Evolutionary conservation across 805 yeast genomes (phyloP), one percentile per base, ranked within the genome.

Genomic region (Lipomyces yamadae): DNA sequence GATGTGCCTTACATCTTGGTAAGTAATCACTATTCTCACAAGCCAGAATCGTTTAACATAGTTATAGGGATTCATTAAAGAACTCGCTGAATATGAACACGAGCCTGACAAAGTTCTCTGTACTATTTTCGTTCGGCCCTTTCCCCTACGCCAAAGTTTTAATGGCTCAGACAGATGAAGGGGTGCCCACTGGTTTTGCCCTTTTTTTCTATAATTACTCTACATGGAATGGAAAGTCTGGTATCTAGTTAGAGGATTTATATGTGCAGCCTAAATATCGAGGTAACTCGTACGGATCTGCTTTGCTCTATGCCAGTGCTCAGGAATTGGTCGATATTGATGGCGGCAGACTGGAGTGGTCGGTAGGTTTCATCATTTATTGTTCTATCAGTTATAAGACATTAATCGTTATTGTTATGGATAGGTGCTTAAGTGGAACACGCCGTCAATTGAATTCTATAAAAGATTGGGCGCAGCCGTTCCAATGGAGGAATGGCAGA

Each of bases 121-220:
- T 30, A 68, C 71, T 2, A 42, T 68, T 30, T 68, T 68, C n/a
- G n/a, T n/a, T n/a, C 45, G 65, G 70, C n/a, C 52, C 62, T 3
- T 32, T 48, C 6, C 70, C 67, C 2, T 68, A 63, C 45, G 71
- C 71, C 24, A 53, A 50, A 24, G 70, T 67, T 29, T 48, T 66
- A 45, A 68, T 68, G 34, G 71, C 71, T 10, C 62, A 68, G 56
- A 68, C 71, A 24, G 61, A 53, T 13, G 71, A 68, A 53, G 68
- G 67, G 13, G 33, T 62, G 2, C 85, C 39, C 76, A 75, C 70
- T 73, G 83, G 72, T 2, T 63, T 70, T 53, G 72, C 72, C 15
- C 66, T 70, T 35, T 70, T 66, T 60, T 70, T 70, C 50, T 66
- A 63, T 50, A 70, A 70, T 61, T 70, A 69, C 56, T 69, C 72